Conservation (phyloP, 179 eudicot genomes). For the Silene noctiflora region DNA sequence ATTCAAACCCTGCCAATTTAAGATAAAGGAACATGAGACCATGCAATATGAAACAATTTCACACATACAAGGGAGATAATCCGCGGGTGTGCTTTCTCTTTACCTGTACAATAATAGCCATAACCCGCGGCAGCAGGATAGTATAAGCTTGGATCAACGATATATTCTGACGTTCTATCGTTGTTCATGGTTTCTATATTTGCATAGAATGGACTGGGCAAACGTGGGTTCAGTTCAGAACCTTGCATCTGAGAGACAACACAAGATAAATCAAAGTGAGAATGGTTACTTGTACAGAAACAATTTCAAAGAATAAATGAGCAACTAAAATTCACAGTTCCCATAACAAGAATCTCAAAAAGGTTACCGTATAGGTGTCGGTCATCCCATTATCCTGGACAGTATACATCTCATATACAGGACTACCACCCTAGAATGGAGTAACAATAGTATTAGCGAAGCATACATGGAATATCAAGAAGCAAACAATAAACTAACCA, state of each 20-base stretch:
- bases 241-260: constrained; percentile 49
- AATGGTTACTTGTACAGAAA: background rate
- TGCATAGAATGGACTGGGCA: constrained; percentile 39
- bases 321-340: background rate
- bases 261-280: background rate
- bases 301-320: background rate
- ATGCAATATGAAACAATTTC: background rate
- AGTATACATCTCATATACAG: constrained; percentile 36
- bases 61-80: background rate
- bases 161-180: constrained; percentile 58
- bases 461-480: background rate
- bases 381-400: constrained; percentile 50
- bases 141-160: constrained; percentile 66
- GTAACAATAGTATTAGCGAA: constrained; percentile 9
- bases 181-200: constrained; percentile 56
- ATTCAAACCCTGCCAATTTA: constrained; percentile 54
- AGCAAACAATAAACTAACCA: background rate
- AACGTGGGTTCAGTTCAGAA: constrained; percentile 41
- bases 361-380: constrained; percentile 51
- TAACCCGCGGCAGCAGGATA: constrained; percentile 75
- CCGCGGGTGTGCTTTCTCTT: no score
- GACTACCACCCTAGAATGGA: constrained; percentile 27
- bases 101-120: constrained; percentile 88
- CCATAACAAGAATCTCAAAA: background rate
- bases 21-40: background rate